Conservation (phyloP, 2,329 filamentous ascomycete genomes). For the Fusarium fracticaudum region DNA sequence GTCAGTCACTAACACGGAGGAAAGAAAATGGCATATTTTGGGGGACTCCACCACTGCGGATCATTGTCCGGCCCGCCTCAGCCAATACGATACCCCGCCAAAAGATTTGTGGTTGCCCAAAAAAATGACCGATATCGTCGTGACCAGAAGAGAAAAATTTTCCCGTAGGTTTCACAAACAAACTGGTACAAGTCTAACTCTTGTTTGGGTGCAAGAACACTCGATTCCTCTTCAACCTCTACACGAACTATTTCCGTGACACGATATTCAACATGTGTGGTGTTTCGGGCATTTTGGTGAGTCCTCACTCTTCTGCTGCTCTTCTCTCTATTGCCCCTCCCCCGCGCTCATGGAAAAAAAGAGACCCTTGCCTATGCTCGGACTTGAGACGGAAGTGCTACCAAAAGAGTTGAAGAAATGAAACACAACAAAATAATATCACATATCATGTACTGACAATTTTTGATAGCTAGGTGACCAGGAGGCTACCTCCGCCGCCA, state of each 20-base stretch:
- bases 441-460: conserved; percentile 6
- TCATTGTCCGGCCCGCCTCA: conserved; percentile 24
- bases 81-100: conserved; percentile 27
- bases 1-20: conserved; percentile 7
- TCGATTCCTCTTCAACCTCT: conserved; percentile 3
- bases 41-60: conserved; percentile 14
- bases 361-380: conserved; percentile 26
- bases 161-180: conserved; percentile 22
- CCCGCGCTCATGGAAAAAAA: conserved; percentile 18
- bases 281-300: conserved; percentile 35
- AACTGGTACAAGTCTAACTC: conserved; percentile 10
- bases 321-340: conserved; percentile 19
- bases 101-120: conserved; percentile 27
- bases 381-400: conserved; percentile 25
- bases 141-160: conserved; percentile 22
- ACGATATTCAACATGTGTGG: conserved; percentile 33
- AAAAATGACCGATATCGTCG: conserved; percentile 32
- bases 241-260: conserved; percentile 4
- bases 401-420: conserved; percentile 8
- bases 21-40: conserved; percentile 3
- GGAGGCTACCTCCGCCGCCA: conserved; percentile 59
- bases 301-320: conserved; percentile 10
- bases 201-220: conserved; percentile 13
- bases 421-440: neutral
- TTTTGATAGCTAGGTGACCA: conserved; percentile 45